Evolutionary conservation across 768 basidiomycete species (phyloP), one percentile per base, ranked within the genome.

Genomic region (Collybia mongolica): DNA sequence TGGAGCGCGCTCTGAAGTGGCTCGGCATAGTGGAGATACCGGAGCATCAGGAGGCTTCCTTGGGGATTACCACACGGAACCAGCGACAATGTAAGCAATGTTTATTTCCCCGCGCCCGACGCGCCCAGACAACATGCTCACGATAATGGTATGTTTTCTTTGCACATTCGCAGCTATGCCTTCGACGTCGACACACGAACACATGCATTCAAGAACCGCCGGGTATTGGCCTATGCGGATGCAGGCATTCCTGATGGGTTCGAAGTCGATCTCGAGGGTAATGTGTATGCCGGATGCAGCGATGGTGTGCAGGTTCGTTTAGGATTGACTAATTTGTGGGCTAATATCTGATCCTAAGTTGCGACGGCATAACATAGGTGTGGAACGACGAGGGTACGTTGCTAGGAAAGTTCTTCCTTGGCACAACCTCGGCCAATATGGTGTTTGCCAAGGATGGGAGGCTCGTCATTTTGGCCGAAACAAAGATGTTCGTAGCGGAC

Each of bases 181-280:
- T 90, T 76, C 56, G 86, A 90, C 56, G 81, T 90, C n/a, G 80
- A 86, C 56, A 65, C 74, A 11, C 66, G 55, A 28, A 79, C 79
- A 0, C 74, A 81, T 35, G 63, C 71, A 2, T 83, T 88, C 60
- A 60, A 43, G 40, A 82, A 88, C 59, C 76, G 84, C 18, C 77
- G 85, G 3, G 73, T 87, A 12, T 85, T 89, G 54, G 84, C 86
- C 0, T 88, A 81, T 54, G 60, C 68, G 7, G 87, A 88, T 51
- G 71, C 83, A 17, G 87, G 86, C 1, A 66, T 82, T 23, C 79
- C 86, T 6, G 86, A 88, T 52, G 87, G 87, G 9, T 63, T 88
- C 8, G 80, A 84, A 56, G 71, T 85, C 0, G 88, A 90, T 57
- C 68, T 67, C 2, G 62, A 72, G 0, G 84, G 84, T 0, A 88